Conservation (phyloP, 768 basidiomycete species). For the Sarcodon sp. region DNA sequence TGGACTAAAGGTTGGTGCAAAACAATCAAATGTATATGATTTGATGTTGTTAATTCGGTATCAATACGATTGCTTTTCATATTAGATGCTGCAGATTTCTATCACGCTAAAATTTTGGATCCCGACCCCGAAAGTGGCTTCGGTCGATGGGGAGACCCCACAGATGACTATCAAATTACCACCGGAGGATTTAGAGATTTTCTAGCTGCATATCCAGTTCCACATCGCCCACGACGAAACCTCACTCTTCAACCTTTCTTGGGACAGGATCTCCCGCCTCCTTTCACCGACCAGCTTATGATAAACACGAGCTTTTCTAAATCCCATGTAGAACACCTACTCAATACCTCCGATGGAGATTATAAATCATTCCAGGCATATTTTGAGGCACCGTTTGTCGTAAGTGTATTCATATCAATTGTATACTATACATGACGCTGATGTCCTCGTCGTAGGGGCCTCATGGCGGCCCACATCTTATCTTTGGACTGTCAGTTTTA, state of each 20-base stretch:
- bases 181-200: slow-evolving; percentile 16
- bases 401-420: background rate
- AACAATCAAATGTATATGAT: background rate
- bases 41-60: background rate
- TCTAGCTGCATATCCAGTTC: slow-evolving; percentile 17
- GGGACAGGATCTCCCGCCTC: slow-evolving; percentile 2
- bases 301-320: slow-evolving; percentile 17
- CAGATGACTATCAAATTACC: slow-evolving; percentile 10
- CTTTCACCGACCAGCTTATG: slow-evolving; percentile 7
- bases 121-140: slow-evolving; percentile 11
- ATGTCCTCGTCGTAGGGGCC: slow-evolving; percentile 13
- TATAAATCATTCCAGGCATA: slow-evolving; percentile 18
- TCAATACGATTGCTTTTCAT: background rate
- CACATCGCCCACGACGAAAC: slow-evolving; percentile 20
- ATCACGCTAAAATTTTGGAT: slow-evolving; percentile 9
- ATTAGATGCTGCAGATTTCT: slow-evolving; percentile 12
- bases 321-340: slow-evolving; percentile 11
- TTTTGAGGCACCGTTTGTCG: slow-evolving; percentile 15
- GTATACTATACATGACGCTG: too few species aligned
- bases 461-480: slow-evolving; percentile 19
- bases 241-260: slow-evolving; percentile 20
- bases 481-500: slow-evolving; percentile 15
- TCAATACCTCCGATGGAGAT: slow-evolving; percentile 16
- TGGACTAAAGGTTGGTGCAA: slow-evolving; percentile 11
- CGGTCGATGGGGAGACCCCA: slow-evolving; percentile 15